phyloP scores from a whole-genome alignment of 257 asterid species.

The Parsonsia alboflavescens region DNA sequence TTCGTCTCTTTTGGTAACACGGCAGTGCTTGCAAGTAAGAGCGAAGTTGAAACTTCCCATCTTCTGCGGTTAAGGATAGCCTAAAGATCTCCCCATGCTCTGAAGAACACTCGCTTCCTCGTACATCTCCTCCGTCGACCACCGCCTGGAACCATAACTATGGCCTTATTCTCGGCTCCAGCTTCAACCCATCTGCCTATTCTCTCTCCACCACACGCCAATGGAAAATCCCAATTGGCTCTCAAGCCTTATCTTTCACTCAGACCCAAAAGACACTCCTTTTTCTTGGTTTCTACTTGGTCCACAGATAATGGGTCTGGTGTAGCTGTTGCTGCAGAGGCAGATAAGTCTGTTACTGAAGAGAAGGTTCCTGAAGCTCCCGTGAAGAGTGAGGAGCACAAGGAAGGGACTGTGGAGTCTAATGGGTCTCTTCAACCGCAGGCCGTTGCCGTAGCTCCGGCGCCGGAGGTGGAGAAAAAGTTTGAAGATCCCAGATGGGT shows the following conservation, averaged over 20 bases:
- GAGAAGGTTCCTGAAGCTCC: conserved; percentile 26
- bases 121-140: conserved; percentile 3
- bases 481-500: conserved; percentile 71
- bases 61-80: conserved; percentile 41
- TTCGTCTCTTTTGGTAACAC: too few relatives aligned
- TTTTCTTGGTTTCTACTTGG: conserved; percentile 21
- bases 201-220: conserved; percentile 27
- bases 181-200: conserved; percentile 42
- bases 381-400: conserved; percentile 8
- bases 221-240: conserved; percentile 28
- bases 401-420: conserved; percentile 34
- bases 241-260: conserved; percentile 26
- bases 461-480: conserved; percentile 18
- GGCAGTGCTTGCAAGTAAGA: too few relatives aligned
- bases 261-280: conserved; percentile 25
- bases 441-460: conserved; percentile 27
- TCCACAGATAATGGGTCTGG: conserved; percentile 43
- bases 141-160: conserved; percentile 29
- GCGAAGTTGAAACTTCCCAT: too few relatives aligned
- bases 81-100: conserved; percentile 16
- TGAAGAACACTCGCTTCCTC: conserved; percentile 12
- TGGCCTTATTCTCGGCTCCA: conserved; percentile 52
- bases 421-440: conserved; percentile 51
- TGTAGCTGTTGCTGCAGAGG: conserved; percentile 35
- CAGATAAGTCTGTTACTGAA: conserved; percentile 14